Percentiles rank a stretch among this genome's conserved stretches.
Evolutionary conservation across 768 basidiomycete genomes (phyloP).

Genomic region (Gautieria morchelliformis): DNA sequence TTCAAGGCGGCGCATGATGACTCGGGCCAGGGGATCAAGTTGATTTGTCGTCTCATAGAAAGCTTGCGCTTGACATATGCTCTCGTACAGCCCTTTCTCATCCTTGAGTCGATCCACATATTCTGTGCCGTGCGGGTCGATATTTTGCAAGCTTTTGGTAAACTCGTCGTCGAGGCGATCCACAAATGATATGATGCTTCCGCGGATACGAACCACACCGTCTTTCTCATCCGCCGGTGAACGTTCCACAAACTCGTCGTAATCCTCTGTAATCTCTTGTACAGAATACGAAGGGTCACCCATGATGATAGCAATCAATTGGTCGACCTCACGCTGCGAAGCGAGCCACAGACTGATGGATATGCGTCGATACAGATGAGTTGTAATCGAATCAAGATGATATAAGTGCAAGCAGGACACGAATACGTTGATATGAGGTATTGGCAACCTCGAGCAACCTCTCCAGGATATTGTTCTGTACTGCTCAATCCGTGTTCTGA

Average conservation of each 20-base stretch:
- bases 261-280: conserved; percentile 81
- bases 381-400: conserved; percentile 97
- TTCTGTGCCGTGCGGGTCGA: conserved; percentile 98
- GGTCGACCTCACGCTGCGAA: conserved; percentile 82
- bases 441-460: conserved; percentile 76
- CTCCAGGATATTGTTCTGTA: conserved; percentile 88
- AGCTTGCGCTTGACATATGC: conserved; percentile 85
- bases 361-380: conserved; percentile 72
- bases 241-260: conserved; percentile 84
- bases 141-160: conserved; percentile 92
- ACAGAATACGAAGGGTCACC: conserved; percentile 68
- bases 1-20: conserved; percentile 91
- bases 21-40: conserved; percentile 72
- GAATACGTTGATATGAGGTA: conserved; percentile 87
- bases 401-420: conserved; percentile 87
- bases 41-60: conserved; percentile 80
- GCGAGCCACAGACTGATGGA: conserved; percentile 86
- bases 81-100: conserved; percentile 88
- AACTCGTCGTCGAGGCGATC: conserved; percentile 98
- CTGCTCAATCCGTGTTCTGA: conserved; percentile 92
- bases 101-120: conserved; percentile 96
- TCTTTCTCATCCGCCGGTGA: conserved; percentile 59
- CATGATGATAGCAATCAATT: conserved; percentile 72
- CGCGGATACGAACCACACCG: conserved; percentile 79
- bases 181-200: conserved; percentile 92